phyloP scores from a whole-genome alignment of 306 rosid genomes.

The Comarum palustre region DNA sequence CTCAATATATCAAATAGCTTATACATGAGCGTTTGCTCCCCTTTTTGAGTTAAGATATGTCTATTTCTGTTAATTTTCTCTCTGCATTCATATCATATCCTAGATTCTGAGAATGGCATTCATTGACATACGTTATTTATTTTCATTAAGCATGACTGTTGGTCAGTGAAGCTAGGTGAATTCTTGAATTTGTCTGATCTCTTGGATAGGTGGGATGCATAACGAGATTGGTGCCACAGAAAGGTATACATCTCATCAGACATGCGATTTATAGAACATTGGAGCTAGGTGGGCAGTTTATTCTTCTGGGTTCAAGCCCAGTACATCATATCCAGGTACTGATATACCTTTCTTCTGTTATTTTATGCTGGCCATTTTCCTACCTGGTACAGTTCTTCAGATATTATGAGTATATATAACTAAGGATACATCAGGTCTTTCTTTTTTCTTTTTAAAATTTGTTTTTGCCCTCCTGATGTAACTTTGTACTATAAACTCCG shows the following conservation, averaged over 20 bases:
- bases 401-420: not conserved
- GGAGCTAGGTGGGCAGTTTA: conserved; percentile 92
- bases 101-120: not conserved
- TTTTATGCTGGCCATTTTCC: not conserved
- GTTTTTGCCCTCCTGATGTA: not conserved
- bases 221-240: conserved; percentile 97
- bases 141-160: not conserved
- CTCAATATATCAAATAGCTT: not conserved
- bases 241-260: conserved; percentile 93
- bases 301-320: conserved; percentile 95
- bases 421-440: no score
- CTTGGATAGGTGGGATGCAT: conserved; percentile 76
- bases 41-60: not conserved
- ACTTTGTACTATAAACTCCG: not conserved
- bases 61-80: not conserved
- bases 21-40: not conserved
- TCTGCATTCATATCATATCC: not conserved
- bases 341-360: conserved; percentile 9
- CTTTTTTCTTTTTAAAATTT: no score
- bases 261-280: conserved; percentile 82
- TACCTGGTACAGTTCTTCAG: not conserved
- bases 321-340: conserved; percentile 82
- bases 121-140: not conserved
- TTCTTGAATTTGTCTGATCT: conserved; percentile 22
- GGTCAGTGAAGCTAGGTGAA: conserved; percentile 23